Conservation (phyloP, 805 yeast species). For the Middelhovenomyces tepae region DNA sequence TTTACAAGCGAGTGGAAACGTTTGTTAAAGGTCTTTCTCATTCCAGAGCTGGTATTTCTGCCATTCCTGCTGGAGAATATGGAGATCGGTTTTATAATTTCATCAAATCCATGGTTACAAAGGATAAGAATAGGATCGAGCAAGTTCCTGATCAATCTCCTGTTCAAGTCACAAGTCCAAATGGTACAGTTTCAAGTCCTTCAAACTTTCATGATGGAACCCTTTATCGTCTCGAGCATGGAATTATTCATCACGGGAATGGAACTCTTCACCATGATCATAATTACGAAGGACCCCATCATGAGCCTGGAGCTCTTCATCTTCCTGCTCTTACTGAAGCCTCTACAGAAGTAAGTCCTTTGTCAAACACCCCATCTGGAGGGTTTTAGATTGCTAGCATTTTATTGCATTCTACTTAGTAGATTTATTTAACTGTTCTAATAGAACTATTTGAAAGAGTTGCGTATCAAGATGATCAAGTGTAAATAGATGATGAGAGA, state of each 20-base stretch:
- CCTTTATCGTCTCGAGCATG: not conserved
- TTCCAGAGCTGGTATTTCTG: constrained; percentile 63
- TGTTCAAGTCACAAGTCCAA: no score
- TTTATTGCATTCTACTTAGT: no score
- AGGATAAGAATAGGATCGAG: no score
- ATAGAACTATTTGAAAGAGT: no score
- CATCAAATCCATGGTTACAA: constrained; percentile 31
- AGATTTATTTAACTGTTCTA: no score
- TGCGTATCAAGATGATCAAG: no score
- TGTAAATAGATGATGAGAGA: no score
- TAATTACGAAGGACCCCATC: not conserved
- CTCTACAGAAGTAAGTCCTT: constrained; percentile 11
- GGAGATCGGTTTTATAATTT: constrained; percentile 79
- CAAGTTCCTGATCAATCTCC: no score
- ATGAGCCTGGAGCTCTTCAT: not conserved
- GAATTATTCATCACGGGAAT: not conserved
- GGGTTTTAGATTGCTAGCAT: no score
- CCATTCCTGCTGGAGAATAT: constrained; percentile 84
- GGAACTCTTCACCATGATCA: constrained; percentile 2
- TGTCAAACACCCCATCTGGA: no score
- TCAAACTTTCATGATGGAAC: no score
- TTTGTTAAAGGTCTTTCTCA: constrained; percentile 70
- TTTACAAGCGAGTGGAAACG: constrained; percentile 73
- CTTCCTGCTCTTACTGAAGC: constrained; percentile 11
- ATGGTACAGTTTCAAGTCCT: no score